Percentiles rank a stretch among this genome's conserved stretches.
These are phyloP conservation scores for Didymella arachidicola DNA, from an alignment of 2,329 filamentous ascomycete species.

Conservation along the genomic window DNA sequence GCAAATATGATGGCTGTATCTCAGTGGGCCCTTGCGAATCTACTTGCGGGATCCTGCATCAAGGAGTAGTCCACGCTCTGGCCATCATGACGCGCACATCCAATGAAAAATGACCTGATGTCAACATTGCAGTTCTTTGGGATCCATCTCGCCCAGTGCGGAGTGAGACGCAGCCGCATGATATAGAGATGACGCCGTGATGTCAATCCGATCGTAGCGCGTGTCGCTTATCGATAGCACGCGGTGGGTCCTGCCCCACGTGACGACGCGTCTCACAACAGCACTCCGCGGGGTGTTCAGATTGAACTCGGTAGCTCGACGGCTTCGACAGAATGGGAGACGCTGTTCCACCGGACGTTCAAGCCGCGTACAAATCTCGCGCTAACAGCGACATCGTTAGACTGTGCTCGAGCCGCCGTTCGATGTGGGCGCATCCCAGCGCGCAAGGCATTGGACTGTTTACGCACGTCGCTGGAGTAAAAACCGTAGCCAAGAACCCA, in stretches of 20 bases:
- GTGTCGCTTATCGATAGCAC: slow-evolving; percentile 11
- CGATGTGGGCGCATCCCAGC: slow-evolving; percentile 10
- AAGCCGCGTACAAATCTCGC: slow-evolving; percentile 21
- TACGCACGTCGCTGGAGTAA: slow-evolving; percentile 32
- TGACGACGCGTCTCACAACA: slow-evolving; percentile 3
- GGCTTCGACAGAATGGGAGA: neutral
- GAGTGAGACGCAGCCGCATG: slow-evolving; percentile 15
- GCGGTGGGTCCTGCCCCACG: neutral
- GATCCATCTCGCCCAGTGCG: slow-evolving; percentile 23
- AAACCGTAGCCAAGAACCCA: neutral
- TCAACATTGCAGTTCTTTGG: slow-evolving; percentile 28
- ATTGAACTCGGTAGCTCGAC: neutral
- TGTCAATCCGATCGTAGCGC: slow-evolving; percentile 11
- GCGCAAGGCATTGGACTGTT: slow-evolving; percentile 39
- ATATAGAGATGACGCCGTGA: slow-evolving; percentile 34
- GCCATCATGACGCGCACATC: slow-evolving; percentile 10
- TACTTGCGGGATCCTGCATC: slow-evolving; percentile 8
- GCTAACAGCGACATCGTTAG: slow-evolving; percentile 35
- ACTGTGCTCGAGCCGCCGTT: slow-evolving; percentile 18
- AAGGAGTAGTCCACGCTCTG: slow-evolving; percentile 25
- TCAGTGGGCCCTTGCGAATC: neutral
- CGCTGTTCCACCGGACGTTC: slow-evolving; percentile 22
- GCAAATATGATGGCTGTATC: slow-evolving; percentile 5
- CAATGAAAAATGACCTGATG: slow-evolving; percentile 38
- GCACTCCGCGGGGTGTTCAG: neutral